phyloP scores from a whole-genome alignment of 306 rosid species.

The Biancaea sappan region DNA sequence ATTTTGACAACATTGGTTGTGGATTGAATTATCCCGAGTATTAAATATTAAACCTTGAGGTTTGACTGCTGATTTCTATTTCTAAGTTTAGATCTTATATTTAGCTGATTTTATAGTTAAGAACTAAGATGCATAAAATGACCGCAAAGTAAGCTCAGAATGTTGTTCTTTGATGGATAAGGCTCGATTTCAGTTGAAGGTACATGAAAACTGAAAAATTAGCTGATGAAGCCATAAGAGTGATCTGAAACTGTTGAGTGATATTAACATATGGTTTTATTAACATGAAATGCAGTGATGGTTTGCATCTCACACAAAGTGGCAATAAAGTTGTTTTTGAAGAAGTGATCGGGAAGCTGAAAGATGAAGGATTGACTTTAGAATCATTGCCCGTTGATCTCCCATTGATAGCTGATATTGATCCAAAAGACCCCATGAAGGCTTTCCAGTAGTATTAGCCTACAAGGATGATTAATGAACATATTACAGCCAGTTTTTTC shows the following conservation, averaged over 20 bases:
- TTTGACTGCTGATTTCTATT: neutral
- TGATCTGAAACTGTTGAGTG: neutral
- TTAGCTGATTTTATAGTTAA: neutral
- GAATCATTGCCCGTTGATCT: conserved; percentile 63
- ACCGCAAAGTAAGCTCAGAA: neutral
- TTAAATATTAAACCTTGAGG: neutral
- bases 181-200: neutral
- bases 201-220: neutral
- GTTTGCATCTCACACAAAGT: conserved; percentile 65
- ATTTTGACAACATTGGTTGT: no score
- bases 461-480: conserved; percentile 4
- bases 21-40: neutral
- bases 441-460: conserved; percentile 41
- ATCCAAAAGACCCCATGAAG: conserved; percentile 65
- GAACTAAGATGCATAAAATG: neutral
- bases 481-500: neutral
- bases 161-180: neutral
- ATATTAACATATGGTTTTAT: conserved; percentile 15
- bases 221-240: neutral
- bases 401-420: conserved; percentile 65
- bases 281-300: conserved; percentile 63
- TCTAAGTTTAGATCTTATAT: neutral
- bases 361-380: conserved; percentile 50
- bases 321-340: conserved; percentile 76
- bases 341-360: conserved; percentile 64